Evolutionary conservation across 1,284 basidiomycete species (phyloP).

Genomic region (Ganoderma leucocontextum): DNA sequence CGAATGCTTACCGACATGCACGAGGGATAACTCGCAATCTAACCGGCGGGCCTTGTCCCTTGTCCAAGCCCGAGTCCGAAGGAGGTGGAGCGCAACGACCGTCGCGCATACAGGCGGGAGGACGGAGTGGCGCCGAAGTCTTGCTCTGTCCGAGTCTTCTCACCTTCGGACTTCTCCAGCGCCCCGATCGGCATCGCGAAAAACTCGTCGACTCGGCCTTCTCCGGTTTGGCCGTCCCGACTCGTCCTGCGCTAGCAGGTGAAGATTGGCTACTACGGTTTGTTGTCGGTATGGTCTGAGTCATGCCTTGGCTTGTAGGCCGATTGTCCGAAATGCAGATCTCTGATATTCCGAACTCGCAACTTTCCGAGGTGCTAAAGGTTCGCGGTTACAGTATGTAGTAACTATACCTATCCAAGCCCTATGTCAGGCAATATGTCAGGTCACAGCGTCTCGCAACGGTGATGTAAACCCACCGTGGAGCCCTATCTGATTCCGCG

Average conservation of each 20-base stretch:
- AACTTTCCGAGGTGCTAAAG: background rate
- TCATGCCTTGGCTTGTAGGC: background rate
- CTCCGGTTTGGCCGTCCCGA: slow-evolving; percentile 1
- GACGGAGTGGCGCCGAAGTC: background rate
- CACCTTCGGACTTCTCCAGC: slow-evolving; percentile 5
- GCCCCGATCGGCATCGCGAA: slow-evolving; percentile 10
- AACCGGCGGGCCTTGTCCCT: background rate
- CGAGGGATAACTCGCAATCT: background rate
- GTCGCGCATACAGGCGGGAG: background rate
- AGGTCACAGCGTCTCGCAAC: background rate
- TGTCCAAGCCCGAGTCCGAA: background rate
- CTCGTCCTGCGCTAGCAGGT: background rate
- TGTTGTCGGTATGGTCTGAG: background rate
- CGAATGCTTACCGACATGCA: background rate
- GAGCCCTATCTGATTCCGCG: slow-evolving; percentile 4
- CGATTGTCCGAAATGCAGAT: slow-evolving; percentile 1
- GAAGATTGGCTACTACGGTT: background rate
- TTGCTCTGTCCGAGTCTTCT: background rate
- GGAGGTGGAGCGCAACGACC: background rate
- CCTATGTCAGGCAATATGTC: slow-evolving; percentile 1
- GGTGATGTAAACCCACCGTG: background rate
- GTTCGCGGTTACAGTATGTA: background rate
- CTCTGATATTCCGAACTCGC: background rate
- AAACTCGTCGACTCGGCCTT: slow-evolving; percentile 2
- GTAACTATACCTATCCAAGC: background rate